Conservation (phyloP, 768 basidiomycete species). For the Tricholoma terreum region DNA sequence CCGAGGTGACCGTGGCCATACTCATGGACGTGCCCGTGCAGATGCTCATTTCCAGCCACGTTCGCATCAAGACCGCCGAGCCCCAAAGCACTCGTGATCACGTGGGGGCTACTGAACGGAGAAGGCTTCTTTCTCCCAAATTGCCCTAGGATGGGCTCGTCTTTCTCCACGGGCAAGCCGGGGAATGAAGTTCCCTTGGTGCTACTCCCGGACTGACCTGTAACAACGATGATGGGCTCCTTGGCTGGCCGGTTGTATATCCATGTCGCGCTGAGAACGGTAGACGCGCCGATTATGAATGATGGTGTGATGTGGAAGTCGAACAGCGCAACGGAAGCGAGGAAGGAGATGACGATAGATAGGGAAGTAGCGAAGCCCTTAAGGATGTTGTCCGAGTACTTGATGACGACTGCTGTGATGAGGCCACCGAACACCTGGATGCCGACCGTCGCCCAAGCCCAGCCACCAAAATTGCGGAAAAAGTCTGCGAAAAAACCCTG, state of each 20-base stretch:
- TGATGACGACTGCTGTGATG: slow-evolving; percentile 94
- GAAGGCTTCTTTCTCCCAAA: slow-evolving; percentile 45
- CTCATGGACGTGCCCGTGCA: background rate
- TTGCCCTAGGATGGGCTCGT: slow-evolving; percentile 60
- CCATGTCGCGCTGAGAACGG: slow-evolving; percentile 87
- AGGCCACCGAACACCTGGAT: slow-evolving; percentile 93
- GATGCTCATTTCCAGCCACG: slow-evolving; percentile 1
- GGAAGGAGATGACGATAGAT: slow-evolving; percentile 92
- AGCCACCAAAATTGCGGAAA: slow-evolving; percentile 85
- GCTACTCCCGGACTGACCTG: slow-evolving; percentile 22
- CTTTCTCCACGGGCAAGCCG: slow-evolving; percentile 38
- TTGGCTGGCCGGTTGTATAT: slow-evolving; percentile 83
- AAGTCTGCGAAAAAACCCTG: slow-evolving; percentile 52
- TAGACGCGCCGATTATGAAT: slow-evolving; percentile 82
- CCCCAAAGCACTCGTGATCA: slow-evolving; percentile 49
- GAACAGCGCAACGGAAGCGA: slow-evolving; percentile 89
- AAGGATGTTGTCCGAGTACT: slow-evolving; percentile 92
- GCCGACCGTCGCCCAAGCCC: slow-evolving; percentile 93
- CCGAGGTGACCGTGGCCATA: slow-evolving; percentile 1
- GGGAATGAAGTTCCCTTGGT: slow-evolving; percentile 21
- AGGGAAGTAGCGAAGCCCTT: slow-evolving; percentile 98
- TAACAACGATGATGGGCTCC: slow-evolving; percentile 27
- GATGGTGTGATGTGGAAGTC: slow-evolving; percentile 83
- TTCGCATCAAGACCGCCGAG: slow-evolving; percentile 22
- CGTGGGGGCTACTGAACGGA: slow-evolving; percentile 48